Evolutionary conservation across 2,329 filamentous ascomycete genomes (phyloP).

Genomic region (Venturia aucupariae): DNA sequence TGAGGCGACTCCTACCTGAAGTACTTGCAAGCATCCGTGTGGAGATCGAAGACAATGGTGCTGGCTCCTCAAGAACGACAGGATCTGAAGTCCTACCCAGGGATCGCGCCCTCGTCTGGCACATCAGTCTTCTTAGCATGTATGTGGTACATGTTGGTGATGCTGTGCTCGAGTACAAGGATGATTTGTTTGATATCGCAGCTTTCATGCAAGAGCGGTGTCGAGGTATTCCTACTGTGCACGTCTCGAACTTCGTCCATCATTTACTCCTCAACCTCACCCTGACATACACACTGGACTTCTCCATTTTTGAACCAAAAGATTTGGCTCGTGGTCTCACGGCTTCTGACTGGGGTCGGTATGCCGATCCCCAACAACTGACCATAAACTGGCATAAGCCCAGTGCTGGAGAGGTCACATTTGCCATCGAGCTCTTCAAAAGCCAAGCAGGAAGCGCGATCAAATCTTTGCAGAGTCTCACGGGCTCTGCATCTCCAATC

Average conservation of each 20-base stretch:
- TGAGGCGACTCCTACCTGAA: conserved; percentile 85
- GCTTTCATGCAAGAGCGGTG: conserved; percentile 96
- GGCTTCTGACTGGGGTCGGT: conserved; percentile 74
- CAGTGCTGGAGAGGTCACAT: conserved; percentile 67
- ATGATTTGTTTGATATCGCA: conserved; percentile 83
- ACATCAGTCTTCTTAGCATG: conserved; percentile 95
- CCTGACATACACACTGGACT: conserved; percentile 86
- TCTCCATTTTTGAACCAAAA: conserved; percentile 74
- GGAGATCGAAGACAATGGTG: conserved; percentile 94
- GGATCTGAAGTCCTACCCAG: conserved; percentile 88
- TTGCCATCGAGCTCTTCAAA: conserved; percentile 82
- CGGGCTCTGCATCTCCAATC: conserved; percentile 68
- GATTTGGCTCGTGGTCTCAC: conserved; percentile 62
- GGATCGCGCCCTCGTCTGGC: conserved; percentile 90
- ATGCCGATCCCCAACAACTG: conserved; percentile 63
- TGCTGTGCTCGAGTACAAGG: conserved; percentile 79
- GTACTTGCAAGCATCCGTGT: conserved; percentile 85
- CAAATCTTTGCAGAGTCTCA: conserved; percentile 66
- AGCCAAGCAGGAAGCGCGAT: conserved; percentile 72
- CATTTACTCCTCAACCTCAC: conserved; percentile 91
- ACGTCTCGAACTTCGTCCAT: conserved; percentile 96
- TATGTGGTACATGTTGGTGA: conserved; percentile 91
- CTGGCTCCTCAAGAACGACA: conserved; percentile 86
- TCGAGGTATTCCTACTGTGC: conserved; percentile 84
- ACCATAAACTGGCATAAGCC: conserved; percentile 90